These are phyloP conservation scores for Knufia petricola DNA, from an alignment of 2,329 filamentous ascomycete genomes.

Conservation along the genomic window DNA sequence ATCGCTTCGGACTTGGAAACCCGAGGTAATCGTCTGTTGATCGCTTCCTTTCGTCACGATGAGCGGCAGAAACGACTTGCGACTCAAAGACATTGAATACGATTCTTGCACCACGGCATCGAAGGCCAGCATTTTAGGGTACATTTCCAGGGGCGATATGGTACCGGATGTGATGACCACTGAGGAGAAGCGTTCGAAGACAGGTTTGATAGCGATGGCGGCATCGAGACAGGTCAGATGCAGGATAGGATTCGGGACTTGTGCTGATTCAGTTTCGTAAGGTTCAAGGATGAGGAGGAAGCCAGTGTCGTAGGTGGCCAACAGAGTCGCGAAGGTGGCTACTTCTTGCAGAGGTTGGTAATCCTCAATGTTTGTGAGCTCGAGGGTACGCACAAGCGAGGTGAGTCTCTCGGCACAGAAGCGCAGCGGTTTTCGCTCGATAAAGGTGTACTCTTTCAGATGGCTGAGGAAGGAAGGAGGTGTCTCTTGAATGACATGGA, in stretches of 20 bases:
- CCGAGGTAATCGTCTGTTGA: slow-evolving; percentile 83
- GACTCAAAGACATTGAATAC: slow-evolving; percentile 90
- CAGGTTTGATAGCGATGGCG: slow-evolving; percentile 93
- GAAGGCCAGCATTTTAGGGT: slow-evolving; percentile 97
- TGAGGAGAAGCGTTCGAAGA: slow-evolving; percentile 94
- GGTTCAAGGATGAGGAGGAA: slow-evolving; percentile 96
- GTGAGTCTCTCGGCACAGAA: slow-evolving; percentile 94
- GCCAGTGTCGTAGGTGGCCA: slow-evolving; percentile 92
- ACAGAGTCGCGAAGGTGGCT: slow-evolving; percentile 90
- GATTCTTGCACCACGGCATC: slow-evolving; percentile 89
- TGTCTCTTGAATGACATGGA: slow-evolving; percentile 94
- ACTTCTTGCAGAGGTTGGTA: slow-evolving; percentile 96
- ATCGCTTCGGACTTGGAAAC: slow-evolving; percentile 92
- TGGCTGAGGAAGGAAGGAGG: slow-evolving; percentile 88
- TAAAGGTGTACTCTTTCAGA: slow-evolving; percentile 91
- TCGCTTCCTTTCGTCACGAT: slow-evolving; percentile 93
- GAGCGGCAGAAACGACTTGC: slow-evolving; percentile 94
- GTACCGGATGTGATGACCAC: slow-evolving; percentile 98
- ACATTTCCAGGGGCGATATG: slow-evolving; percentile 95
- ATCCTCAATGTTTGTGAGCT: slow-evolving; percentile 95
- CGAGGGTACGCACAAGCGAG: slow-evolving; percentile 85
- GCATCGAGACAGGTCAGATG: slow-evolving; percentile 96
- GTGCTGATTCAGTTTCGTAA: slow-evolving; percentile 88
- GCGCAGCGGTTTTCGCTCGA: slow-evolving; percentile 83
- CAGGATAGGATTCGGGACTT: slow-evolving; percentile 90